Percentiles rank a stretch among this genome's conserved stretches.
Conservation (phyloP, 331 rosid species). For the Cydonia oblonga region DNA sequence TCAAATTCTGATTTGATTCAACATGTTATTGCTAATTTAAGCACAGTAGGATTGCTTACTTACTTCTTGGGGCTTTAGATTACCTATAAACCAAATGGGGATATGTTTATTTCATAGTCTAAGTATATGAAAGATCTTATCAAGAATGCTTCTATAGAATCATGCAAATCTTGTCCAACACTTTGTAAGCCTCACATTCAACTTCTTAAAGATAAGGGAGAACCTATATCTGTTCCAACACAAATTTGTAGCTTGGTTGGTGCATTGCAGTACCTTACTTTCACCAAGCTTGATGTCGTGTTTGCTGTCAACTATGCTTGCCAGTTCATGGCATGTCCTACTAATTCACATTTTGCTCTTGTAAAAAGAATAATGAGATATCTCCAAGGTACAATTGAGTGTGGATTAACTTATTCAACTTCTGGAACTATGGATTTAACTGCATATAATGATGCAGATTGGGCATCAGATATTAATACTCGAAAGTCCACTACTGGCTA, state of each 20-base stretch:
- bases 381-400: neutral
- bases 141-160: too few relatives aligned
- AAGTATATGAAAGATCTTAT: neutral
- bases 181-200: neutral
- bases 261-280: neutral
- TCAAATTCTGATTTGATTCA: too few relatives aligned
- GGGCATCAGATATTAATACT: neutral
- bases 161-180: neutral
- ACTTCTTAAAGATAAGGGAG: neutral
- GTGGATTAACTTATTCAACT: neutral
- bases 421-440: too few relatives aligned
- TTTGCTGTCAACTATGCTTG: neutral
- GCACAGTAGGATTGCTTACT: too few relatives aligned
- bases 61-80: too few relatives aligned
- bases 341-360: neutral
- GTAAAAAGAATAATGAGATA: neutral
- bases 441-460: too few relatives aligned
- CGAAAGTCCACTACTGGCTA: neutral
- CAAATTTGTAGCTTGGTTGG: neutral
- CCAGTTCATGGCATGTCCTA: neutral
- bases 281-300: neutral
- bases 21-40: too few relatives aligned
- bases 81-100: too few relatives aligned
- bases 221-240: neutral
- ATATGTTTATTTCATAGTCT: neutral